phyloP scores from a whole-genome alignment of 352 stramenopile species.

The Achlya hypogyna region DNA sequence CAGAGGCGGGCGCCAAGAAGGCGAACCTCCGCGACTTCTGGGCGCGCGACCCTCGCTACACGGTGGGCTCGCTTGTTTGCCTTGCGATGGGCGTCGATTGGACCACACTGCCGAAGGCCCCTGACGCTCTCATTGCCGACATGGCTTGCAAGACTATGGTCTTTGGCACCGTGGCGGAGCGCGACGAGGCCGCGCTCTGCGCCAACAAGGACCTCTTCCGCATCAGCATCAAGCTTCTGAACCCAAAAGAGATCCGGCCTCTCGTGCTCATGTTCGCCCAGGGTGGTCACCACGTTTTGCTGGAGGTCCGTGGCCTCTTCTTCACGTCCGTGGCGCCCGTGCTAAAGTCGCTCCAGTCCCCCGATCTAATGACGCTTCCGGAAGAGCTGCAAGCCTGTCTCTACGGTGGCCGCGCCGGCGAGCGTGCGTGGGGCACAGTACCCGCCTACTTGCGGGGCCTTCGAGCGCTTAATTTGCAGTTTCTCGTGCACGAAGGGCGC shows the following conservation, averaged over 20 bases:
- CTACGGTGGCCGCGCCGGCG: background rate
- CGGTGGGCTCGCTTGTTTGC: slow-evolving; percentile 23
- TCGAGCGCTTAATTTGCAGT: slow-evolving; percentile 18
- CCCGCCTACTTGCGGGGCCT: slow-evolving; percentile 16
- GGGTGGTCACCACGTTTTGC: slow-evolving; percentile 24
- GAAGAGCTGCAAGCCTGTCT: background rate
- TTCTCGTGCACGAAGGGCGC: slow-evolving; percentile 24
- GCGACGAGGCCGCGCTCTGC: background rate
- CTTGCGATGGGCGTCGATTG: slow-evolving; percentile 19
- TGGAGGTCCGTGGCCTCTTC: slow-evolving; percentile 49
- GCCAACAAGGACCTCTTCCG: background rate
- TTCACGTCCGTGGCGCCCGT: slow-evolving; percentile 42
- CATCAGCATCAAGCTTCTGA: slow-evolving; percentile 1
- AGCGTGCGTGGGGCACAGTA: slow-evolving; percentile 33
- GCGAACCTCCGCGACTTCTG: slow-evolving; percentile 19
- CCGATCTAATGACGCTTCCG: slow-evolving; percentile 23
- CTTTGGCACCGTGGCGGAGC: slow-evolving; percentile 7
- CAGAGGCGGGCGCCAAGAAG: background rate
- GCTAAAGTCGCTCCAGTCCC: slow-evolving; percentile 31
- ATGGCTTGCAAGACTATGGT: background rate
- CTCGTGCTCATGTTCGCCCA: background rate
- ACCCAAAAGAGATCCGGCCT: background rate
- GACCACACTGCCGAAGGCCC: background rate
- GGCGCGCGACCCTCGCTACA: slow-evolving; percentile 22
- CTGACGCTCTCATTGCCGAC: background rate